phyloP scores from a whole-genome alignment of 257 asterid genomes.

The Rhazya stricta region DNA sequence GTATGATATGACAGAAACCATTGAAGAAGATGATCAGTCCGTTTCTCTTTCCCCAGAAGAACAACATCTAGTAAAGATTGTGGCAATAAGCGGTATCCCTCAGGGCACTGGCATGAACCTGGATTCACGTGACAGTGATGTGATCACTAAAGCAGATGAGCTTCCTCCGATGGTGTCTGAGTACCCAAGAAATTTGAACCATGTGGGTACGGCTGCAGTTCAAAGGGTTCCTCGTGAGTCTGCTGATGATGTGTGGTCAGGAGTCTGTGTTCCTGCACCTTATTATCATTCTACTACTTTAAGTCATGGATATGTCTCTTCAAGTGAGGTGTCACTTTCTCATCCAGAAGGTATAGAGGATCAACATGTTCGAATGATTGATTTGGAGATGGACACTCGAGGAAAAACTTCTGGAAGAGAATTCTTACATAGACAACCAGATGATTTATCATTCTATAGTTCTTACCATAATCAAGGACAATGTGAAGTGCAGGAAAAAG shows the following conservation, averaged over 20 bases:
- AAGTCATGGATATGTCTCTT: conserved; percentile 47
- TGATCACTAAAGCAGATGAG: conserved; percentile 35
- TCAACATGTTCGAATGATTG: conserved; percentile 41
- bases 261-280: conserved; percentile 47
- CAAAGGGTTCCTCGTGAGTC: conserved; percentile 38
- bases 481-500: conserved; percentile 45
- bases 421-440: conserved; percentile 40
- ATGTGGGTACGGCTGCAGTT: conserved; percentile 35
- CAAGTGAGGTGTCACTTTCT: conserved; percentile 50
- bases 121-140: conserved; percentile 33
- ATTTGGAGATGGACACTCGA: conserved; percentile 33
- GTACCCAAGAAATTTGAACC: conserved; percentile 41
- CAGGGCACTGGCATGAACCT: conserved; percentile 39
- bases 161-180: conserved; percentile 37
- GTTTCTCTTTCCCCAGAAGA: conserved; percentile 35
- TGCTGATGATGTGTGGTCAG: conserved; percentile 58
- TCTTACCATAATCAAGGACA: conserved; percentile 48
- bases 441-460: conserved; percentile 44
- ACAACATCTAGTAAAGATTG: conserved; percentile 33
- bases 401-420: conserved; percentile 45
- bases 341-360: conserved; percentile 52
- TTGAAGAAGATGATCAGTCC: conserved; percentile 36
- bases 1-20: conserved; percentile 21
- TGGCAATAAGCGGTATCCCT: conserved; percentile 32
- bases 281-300: conserved; percentile 42